phyloP scores from a whole-genome alignment of 176 grass and related monocot species.

The Oryza punctata region DNA sequence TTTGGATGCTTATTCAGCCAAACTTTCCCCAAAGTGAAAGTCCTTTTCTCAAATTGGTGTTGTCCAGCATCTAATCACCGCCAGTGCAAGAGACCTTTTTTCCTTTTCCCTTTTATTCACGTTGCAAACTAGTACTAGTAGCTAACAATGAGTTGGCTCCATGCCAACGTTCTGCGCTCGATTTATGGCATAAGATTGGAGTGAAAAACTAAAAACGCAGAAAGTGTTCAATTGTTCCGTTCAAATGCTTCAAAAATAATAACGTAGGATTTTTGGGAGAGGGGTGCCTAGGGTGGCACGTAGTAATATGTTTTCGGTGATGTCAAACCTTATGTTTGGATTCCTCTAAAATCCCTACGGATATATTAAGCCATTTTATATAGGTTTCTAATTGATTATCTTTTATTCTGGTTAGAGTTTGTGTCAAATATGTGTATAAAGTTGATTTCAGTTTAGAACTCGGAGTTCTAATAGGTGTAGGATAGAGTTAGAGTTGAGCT shows the following conservation, averaged over 20 bases:
- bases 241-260: too few species aligned
- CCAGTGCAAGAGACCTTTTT: background rate
- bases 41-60: background rate
- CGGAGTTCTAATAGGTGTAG: too few species aligned
- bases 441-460: too few species aligned
- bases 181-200: background rate
- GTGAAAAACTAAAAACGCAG: accelerated
- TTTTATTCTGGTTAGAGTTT: too few species aligned
- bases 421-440: too few species aligned
- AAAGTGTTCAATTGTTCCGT: background rate
- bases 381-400: background rate
- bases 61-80: background rate
- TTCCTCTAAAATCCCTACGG: too few species aligned
- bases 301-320: background rate
- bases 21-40: background rate
- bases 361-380: background rate
- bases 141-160: background rate
- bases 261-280: too few species aligned
- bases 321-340: background rate
- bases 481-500: too few species aligned
- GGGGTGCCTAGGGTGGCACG: too few species aligned
- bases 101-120: background rate
- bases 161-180: background rate
- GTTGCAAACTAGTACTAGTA: background rate
- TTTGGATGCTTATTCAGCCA: constrained; percentile 14